phyloP scores from a whole-genome alignment of 2,329 filamentous ascomycete genomes.

The Diaporthe vexans region DNA sequence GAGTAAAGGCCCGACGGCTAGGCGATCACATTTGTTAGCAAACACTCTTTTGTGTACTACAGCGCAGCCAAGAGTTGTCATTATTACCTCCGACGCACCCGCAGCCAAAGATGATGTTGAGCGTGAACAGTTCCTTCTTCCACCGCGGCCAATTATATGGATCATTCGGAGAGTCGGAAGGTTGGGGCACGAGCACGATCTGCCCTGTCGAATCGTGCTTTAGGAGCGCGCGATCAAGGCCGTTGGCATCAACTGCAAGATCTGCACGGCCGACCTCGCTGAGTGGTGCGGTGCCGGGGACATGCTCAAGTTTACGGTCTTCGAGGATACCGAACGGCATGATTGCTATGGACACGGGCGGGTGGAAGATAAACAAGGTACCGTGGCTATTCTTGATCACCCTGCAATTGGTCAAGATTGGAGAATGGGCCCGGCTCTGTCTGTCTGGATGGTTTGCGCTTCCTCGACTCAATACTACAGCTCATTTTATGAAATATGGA shows the following conservation, averaged over 20 bases:
- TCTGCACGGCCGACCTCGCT: constrained; percentile 44
- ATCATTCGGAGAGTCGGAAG: constrained; percentile 62
- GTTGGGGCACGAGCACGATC: constrained; percentile 64
- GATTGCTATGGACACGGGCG: background rate
- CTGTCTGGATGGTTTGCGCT: background rate
- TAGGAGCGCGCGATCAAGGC: constrained; percentile 42
- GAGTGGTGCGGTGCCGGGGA: constrained; percentile 47
- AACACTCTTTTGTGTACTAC: background rate
- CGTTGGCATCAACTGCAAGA: constrained; percentile 39
- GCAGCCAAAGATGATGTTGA: constrained; percentile 55
- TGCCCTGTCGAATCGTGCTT: constrained; percentile 50
- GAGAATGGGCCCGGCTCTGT: background rate
- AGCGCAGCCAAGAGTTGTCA: background rate
- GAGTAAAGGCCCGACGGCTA: constrained; percentile 56
- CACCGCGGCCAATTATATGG: constrained; percentile 61
- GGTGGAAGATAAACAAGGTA: background rate
- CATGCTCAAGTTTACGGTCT: constrained; percentile 47
- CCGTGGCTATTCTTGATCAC: background rate
- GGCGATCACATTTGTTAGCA: background rate
- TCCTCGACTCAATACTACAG: background rate
- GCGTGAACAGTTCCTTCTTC: constrained; percentile 52
- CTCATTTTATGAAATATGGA: background rate
- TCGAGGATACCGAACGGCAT: constrained; percentile 47
- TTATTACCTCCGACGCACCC: constrained; percentile 57
- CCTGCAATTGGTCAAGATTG: background rate